A percentile compares a stretch with the other conserved stretches of the same genome.
Conservation (phyloP, 2,329 filamentous ascomycete genomes). For the Botryotinia narcissicola region DNA sequence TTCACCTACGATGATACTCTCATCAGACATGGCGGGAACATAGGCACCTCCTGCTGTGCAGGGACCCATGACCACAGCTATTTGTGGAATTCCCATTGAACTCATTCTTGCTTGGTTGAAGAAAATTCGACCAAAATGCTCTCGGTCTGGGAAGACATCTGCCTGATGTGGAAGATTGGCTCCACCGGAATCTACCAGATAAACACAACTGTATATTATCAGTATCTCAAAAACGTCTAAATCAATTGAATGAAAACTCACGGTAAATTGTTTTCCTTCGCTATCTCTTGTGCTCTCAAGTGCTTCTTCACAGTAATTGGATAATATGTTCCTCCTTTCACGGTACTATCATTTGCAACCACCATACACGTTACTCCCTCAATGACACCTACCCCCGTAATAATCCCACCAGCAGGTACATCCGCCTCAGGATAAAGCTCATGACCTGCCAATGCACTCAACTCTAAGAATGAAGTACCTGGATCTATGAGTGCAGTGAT, state of each 20-base stretch:
- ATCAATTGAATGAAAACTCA: slow-evolving; percentile 41
- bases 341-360: slow-evolving; percentile 93
- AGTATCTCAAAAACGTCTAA: not conserved
- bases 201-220: slow-evolving; percentile 65
- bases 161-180: slow-evolving; percentile 94
- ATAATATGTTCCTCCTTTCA: slow-evolving; percentile 96
- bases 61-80: slow-evolving; percentile 94
- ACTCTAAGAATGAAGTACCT: slow-evolving; percentile 84
- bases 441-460: slow-evolving; percentile 88
- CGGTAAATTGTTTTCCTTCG: slow-evolving; percentile 78
- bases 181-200: slow-evolving; percentile 92
- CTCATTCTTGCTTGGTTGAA: slow-evolving; percentile 98
- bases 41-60: slow-evolving; percentile 96
- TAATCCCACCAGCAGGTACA: slow-evolving; percentile 84
- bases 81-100: slow-evolving; percentile 81
- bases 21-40: slow-evolving; percentile 95
- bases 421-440: slow-evolving; percentile 84
- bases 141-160: slow-evolving; percentile 90
- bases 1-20: slow-evolving; percentile 92
- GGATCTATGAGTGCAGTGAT: slow-evolving; percentile 85
- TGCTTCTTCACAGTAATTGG: slow-evolving; percentile 98
- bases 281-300: slow-evolving; percentile 84
- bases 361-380: slow-evolving; percentile 91
- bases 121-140: slow-evolving; percentile 95
- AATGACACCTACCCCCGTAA: slow-evolving; percentile 87